Percentiles rank a stretch among this genome's conserved stretches.
These are phyloP conservation scores for Backusella parvicylindrica DNA, from an alignment of 192 early-diverging fungal species.

Conservation along the genomic window DNA sequence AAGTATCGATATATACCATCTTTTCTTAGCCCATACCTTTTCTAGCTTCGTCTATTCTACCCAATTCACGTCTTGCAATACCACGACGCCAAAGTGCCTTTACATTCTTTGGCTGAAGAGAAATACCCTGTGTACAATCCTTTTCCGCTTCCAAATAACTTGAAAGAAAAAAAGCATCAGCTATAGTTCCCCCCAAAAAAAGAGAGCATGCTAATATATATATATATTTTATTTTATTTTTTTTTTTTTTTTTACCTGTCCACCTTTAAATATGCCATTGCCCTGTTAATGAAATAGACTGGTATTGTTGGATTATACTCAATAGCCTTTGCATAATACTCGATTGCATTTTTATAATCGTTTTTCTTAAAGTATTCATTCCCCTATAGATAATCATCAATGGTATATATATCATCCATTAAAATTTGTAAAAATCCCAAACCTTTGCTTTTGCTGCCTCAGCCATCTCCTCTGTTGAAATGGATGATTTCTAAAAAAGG, in stretches of 20 bases:
- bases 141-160: slow-evolving; percentile 61
- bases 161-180: neutral
- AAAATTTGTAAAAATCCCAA: too few relatives aligned
- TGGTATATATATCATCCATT: too few relatives aligned
- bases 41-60: slow-evolving; percentile 51
- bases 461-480: slow-evolving; percentile 6
- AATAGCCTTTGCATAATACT: slow-evolving; percentile 64
- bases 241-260: slow-evolving; percentile 39
- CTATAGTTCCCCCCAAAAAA: too few relatives aligned
- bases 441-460: slow-evolving; percentile 27
- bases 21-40: slow-evolving; percentile 23
- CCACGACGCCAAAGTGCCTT: slow-evolving; percentile 81
- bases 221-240: neutral
- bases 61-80: slow-evolving; percentile 52
- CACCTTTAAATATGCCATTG: slow-evolving; percentile 80
- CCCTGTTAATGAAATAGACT: slow-evolving; percentile 68
- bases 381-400: slow-evolving; percentile 45
- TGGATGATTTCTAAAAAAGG: neutral
- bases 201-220: too few relatives aligned
- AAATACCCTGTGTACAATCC: slow-evolving; percentile 62
- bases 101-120: slow-evolving; percentile 63
- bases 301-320: slow-evolving; percentile 55
- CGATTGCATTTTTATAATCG: slow-evolving; percentile 53
- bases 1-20: neutral
- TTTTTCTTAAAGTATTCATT: slow-evolving; percentile 59